Percentiles rank a stretch among this genome's conserved stretches.
phyloP scores from a whole-genome alignment of 257 asterid species.

The Nicotiana benthamiana region DNA sequence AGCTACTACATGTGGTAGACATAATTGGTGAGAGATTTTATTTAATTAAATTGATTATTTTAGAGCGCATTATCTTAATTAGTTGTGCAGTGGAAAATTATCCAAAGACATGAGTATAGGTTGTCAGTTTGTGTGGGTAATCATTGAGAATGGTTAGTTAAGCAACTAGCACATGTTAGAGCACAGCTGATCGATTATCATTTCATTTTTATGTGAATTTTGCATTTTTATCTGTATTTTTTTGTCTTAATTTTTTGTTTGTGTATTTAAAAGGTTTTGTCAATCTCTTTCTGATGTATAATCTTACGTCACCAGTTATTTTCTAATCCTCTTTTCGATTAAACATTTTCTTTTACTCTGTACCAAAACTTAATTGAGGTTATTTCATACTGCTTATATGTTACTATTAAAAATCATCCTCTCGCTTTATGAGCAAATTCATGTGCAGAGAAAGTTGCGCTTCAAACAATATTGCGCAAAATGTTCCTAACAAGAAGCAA shows the following conservation, averaged over 20 bases:
- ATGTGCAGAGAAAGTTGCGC: background rate
- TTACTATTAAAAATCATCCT: background rate
- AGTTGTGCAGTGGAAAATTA: background rate
- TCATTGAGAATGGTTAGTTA: background rate
- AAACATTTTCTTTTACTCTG: background rate
- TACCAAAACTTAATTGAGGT: background rate
- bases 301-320: background rate
- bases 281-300: background rate
- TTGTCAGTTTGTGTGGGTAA: background rate
- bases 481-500: background rate
- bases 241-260: background rate
- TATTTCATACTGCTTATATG: background rate
- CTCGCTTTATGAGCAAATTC: background rate
- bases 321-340: background rate
- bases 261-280: background rate
- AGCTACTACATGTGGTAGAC: background rate
- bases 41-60: background rate
- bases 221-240: background rate
- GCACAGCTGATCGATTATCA: background rate
- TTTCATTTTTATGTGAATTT: background rate
- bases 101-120: background rate
- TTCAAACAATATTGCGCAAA: background rate
- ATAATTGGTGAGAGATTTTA: background rate
- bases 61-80: background rate
- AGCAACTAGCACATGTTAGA: conserved; percentile 1